These are phyloP conservation scores for Fusarium miscanthi DNA, from an alignment of 2,329 filamentous ascomycete genomes.

Conservation along the genomic window DNA sequence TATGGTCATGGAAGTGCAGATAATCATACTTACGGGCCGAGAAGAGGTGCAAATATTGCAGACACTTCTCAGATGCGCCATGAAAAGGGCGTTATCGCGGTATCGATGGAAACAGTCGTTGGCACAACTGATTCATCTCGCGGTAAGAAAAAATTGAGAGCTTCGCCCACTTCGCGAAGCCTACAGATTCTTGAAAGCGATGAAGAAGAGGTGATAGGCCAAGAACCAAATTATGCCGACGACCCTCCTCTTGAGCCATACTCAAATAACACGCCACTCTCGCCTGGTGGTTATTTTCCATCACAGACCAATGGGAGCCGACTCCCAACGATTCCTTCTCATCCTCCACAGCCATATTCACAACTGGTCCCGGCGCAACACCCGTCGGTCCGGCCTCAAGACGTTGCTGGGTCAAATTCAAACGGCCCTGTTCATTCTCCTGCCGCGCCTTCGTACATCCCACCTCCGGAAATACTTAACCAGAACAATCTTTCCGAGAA, in stretches of 20 bases:
- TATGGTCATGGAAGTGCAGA: constrained; percentile 46
- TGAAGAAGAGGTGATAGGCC: constrained; percentile 45
- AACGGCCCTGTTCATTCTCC: constrained; percentile 36
- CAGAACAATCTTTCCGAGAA: constrained; percentile 81
- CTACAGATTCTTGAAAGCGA: constrained; percentile 47
- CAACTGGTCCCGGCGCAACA: constrained; percentile 27
- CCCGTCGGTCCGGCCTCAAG: constrained; percentile 19
- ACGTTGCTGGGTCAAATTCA: constrained; percentile 5
- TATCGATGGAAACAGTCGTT: constrained; percentile 86
- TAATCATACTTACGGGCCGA: constrained; percentile 47
- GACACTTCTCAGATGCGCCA: constrained; percentile 88
- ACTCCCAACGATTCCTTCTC: constrained; percentile 45
- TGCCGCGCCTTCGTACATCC: constrained; percentile 60
- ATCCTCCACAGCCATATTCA: constrained; percentile 51
- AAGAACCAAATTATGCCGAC: constrained; percentile 38
- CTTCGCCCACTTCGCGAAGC: constrained; percentile 44
- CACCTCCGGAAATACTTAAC: constrained; percentile 68
- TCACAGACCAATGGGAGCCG: constrained; percentile 52
- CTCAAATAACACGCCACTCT: constrained; percentile 28
- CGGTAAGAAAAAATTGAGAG: constrained; percentile 41
- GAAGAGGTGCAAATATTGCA: constrained; percentile 72
- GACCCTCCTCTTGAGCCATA: constrained; percentile 39
- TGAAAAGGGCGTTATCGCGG: constrained; percentile 91
- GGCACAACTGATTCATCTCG: constrained; percentile 82
- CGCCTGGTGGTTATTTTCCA: constrained; percentile 43